Percentiles rank a stretch among this genome's conserved stretches.
Conservation (phyloP, 371 early-diverging fungal species). For the Mortierella sp. region DNA sequence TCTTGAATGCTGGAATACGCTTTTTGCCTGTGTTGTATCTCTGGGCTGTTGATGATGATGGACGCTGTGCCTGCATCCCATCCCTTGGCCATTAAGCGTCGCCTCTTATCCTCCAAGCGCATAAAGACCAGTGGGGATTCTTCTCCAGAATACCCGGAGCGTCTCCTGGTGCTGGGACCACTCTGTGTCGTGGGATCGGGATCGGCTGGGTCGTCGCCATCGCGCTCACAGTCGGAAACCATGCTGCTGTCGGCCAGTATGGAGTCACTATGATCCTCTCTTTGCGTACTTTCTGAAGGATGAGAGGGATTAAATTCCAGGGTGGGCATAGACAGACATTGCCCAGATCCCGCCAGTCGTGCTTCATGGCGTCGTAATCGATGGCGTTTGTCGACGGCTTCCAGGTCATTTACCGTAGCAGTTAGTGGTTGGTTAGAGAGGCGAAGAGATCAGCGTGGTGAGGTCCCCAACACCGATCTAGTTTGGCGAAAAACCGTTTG, state of each 20-base stretch:
- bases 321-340: slow-evolving; percentile 20
- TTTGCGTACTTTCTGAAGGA: slow-evolving; percentile 9
- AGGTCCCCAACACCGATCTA: slow-evolving; percentile 44
- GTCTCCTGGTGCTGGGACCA: slow-evolving; percentile 27
- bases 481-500: slow-evolving; percentile 9
- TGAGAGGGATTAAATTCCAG: slow-evolving; percentile 14
- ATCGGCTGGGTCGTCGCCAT: slow-evolving; percentile 8
- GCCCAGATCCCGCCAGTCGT: slow-evolving; percentile 15
- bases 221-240: not conserved
- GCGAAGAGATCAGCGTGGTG: slow-evolving; percentile 38
- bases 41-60: slow-evolving; percentile 10
- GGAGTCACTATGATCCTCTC: slow-evolving; percentile 10
- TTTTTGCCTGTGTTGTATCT: not conserved
- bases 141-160: slow-evolving; percentile 9
- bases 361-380: slow-evolving; percentile 3
- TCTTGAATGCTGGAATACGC: not conserved
- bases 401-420: slow-evolving; percentile 22
- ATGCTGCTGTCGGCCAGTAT: slow-evolving; percentile 13
- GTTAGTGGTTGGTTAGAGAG: slow-evolving; percentile 10
- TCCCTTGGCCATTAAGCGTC: not conserved
- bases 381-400: slow-evolving; percentile 4
- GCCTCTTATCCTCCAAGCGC: slow-evolving; percentile 17
- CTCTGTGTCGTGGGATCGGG: slow-evolving; percentile 4
- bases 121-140: slow-evolving; percentile 20
- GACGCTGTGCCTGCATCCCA: slow-evolving; percentile 13